phyloP scores from a whole-genome alignment of 2,329 filamentous ascomycete species.

The Aspergillus felis region DNA sequence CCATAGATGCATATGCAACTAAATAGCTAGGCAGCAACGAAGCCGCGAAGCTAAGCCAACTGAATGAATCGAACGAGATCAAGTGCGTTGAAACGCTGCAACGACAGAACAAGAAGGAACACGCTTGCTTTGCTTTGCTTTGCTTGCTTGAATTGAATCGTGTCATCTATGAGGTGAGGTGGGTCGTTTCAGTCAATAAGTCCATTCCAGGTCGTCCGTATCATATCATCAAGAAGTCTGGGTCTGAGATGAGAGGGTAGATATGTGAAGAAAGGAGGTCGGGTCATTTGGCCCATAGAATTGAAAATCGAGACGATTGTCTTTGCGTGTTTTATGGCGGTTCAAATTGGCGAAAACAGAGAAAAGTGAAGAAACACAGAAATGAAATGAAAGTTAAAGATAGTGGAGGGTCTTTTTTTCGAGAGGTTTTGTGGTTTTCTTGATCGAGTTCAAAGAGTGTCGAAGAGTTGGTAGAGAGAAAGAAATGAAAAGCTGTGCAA shows the following conservation, averaged over 20 bases:
- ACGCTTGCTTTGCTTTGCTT: background rate
- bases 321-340: background rate
- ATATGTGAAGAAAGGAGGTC: background rate
- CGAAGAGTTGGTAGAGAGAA: background rate
- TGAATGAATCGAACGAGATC: background rate
- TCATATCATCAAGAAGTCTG: background rate
- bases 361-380: background rate
- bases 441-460: background rate
- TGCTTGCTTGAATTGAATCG: background rate
- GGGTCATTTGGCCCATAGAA: background rate
- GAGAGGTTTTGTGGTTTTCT: background rate
- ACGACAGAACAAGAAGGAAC: background rate
- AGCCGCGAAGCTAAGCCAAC: background rate
- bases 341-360: background rate
- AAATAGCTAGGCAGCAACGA: background rate
- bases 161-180: background rate
- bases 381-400: slow-evolving; percentile 2
- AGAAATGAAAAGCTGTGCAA: background rate
- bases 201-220: background rate
- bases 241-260: background rate
- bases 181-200: background rate
- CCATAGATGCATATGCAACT: background rate
- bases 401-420: background rate
- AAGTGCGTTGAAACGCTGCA: background rate
- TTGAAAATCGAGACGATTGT: background rate